Conservation (phyloP, 345 rosid genomes). For the Nasturtium officinale region DNA sequence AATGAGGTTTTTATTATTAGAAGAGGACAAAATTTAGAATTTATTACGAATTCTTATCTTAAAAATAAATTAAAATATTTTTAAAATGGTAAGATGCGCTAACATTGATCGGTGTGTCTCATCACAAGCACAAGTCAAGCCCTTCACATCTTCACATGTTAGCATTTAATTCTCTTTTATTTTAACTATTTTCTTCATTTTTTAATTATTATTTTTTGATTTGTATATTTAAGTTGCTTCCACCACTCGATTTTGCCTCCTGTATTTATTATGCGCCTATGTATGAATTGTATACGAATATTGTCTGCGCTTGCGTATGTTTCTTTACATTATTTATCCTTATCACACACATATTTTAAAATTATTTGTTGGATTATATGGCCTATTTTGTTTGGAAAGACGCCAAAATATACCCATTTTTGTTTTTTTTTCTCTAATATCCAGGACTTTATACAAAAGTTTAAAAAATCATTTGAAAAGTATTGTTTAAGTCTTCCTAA, state of each 20-base stretch:
- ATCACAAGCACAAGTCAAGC: conserved; percentile 36
- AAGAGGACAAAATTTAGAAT: too few relatives aligned
- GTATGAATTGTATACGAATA: not conserved
- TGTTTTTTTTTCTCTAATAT: not conserved
- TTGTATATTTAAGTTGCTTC: conserved; percentile 23
- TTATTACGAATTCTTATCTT: too few relatives aligned
- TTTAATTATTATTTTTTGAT: not conserved
- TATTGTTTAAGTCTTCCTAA: not conserved
- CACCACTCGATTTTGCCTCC: conserved; percentile 39
- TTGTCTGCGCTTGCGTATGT: not conserved
- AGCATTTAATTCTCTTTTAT: conserved; percentile 33
- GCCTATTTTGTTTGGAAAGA: not conserved
- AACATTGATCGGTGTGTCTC: conserved; percentile 29
- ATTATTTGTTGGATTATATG: conserved; percentile 10
- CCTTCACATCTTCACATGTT: conserved; percentile 46
- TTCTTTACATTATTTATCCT: not conserved
- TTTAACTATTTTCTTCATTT: not conserved
- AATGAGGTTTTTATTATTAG: too few relatives aligned
- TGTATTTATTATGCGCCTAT: conserved; percentile 27
- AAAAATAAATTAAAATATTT: too few relatives aligned
- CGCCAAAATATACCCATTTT: not conserved
- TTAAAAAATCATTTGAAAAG: not conserved
- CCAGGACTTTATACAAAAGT: not conserved
- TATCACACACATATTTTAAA: conserved; percentile 11
- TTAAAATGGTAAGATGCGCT: too few relatives aligned